These are phyloP conservation scores for Margaritispora aquatica DNA, from an alignment of 495 filamentous ascomycete genomes.

Conservation along the genomic window DNA sequence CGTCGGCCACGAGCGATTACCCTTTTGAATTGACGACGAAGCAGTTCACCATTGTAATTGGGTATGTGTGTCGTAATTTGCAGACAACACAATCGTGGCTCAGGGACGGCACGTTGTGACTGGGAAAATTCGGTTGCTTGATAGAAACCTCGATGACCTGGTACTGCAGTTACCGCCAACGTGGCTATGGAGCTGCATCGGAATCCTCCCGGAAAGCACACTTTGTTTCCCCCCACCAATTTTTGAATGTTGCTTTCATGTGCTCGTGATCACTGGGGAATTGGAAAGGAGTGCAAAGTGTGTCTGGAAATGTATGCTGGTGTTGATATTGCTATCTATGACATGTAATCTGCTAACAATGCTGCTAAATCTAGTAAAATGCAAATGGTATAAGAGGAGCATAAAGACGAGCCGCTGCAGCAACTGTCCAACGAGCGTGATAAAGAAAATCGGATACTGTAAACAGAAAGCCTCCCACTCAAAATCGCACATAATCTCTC, in stretches of 20 bases:
- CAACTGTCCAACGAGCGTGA: neutral
- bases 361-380: neutral
- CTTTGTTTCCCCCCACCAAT: too few relatives aligned
- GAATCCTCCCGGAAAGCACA: too few relatives aligned
- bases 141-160: neutral
- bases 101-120: neutral
- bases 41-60: too few relatives aligned
- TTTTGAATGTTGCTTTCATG: too few relatives aligned
- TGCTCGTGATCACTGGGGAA: too few relatives aligned
- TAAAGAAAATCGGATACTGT: neutral
- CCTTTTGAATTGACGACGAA: too few relatives aligned
- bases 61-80: neutral
- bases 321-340: neutral
- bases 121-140: neutral
- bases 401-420: neutral
- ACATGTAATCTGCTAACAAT: neutral
- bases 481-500: too few relatives aligned
- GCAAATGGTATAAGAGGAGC: neutral
- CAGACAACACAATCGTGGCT: neutral
- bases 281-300: too few relatives aligned
- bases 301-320: too few relatives aligned
- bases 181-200: neutral
- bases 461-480: conserved; percentile 1
- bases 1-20: neutral
- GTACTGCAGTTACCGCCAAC: neutral